Evolutionary conservation across 1,139 yeast species (phyloP), one percentile per base, ranked within the genome.

Genomic region (Geotrichum aggregatum): DNA sequence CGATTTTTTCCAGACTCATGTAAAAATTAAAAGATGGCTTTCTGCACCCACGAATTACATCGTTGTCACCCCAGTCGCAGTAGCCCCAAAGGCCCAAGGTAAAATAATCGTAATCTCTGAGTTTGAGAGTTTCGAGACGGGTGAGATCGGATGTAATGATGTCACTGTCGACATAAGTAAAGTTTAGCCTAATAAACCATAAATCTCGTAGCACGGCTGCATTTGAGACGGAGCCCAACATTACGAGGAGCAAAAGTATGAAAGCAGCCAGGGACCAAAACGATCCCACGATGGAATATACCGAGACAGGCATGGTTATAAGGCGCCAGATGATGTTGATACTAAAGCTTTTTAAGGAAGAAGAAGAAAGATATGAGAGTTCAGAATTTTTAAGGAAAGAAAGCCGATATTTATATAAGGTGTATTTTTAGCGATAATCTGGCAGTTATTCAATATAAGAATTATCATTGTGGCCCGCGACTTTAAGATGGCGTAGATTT

Each of bases 31-130:
- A 6, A 1, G 47, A 42, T 3, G 47, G 39, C 11, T 14, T 28
- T 6, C 24, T 14, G 38, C 47, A 26, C n/a, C n/a, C n/a, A 2
- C 44, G 8, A 3, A 21, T 21, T 4, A 34, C 6, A n/a, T 28
- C 45, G 13, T 39, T 14, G 6, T n/a, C 7, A 16, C 6, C 21
- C 21, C 41, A 36, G 36, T 36, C 40, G 45, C 53, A 50, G 30
- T 10, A 45, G 18, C 26, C 16, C 50, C 53, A 50, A 1, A 50
- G 39, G 16, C 53, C 50, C 7, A 44, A 8, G 2, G 52, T 49
- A 31, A 43, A 39, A 18, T 21, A 30, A n/a, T 34, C 24, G 19
- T 18, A 4, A 13, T 35, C 21, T 14, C n/a, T n/a, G n/a, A 44
- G 22, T 7, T 24, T 39, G 22, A 6, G 7, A 7, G 11, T 19